Base-by-base conservation (phyloP, 192 early-diverging fungal species). In the Backusella macrospora region DNA sequence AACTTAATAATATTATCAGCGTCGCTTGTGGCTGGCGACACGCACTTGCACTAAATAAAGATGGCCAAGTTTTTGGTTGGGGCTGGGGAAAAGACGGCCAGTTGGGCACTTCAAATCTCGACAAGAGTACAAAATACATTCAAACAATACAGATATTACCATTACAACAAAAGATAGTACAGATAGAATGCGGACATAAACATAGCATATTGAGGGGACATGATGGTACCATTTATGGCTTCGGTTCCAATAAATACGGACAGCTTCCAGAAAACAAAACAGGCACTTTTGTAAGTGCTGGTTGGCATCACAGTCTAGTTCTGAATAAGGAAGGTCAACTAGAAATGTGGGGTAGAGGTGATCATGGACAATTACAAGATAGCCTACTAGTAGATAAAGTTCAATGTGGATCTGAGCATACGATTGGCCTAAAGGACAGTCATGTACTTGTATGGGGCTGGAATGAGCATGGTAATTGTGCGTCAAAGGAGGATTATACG, bases 391-490 rank as follows among this genome's bases (percentile, higher is more conserved):
- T 84, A 21, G 62, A 55, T 6, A 68, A 72, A 13, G 76, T 84
- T 29, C 76, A 83, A 3, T 93, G 92, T 78, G 96, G 93, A 26
- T 92, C 94, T 12, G 94, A 96, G 79, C 92, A 94, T 73, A 81
- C 83, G 1, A 66, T 96, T 5, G 89, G 85, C 2, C 66, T 91
- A 0, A 63, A 65, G 1, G 69, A 76, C 5, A 88, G 87, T 1
- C 46, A 63, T 3, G 89, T 87, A 43, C 81, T 81, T 62, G 77
- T 85, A 16, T 97, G 96, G 96, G 96, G 96, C 0, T 97, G 96
- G 96, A 97, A 97, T 76, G 96, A 97, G 76, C 96, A 97, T 80
- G 94, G 94, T 23, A 97, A 96, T 71, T 95, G 93, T 67, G 91
- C 91, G 15, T 78, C 84, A 15, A 86, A 85, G 29, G 52, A 70